A percentile compares a stretch with the other conserved stretches of the same genome.
Evolutionary conservation across 495 filamentous ascomycete species (phyloP).

Genomic region (Paragyromitra xinjiangensis): DNA sequence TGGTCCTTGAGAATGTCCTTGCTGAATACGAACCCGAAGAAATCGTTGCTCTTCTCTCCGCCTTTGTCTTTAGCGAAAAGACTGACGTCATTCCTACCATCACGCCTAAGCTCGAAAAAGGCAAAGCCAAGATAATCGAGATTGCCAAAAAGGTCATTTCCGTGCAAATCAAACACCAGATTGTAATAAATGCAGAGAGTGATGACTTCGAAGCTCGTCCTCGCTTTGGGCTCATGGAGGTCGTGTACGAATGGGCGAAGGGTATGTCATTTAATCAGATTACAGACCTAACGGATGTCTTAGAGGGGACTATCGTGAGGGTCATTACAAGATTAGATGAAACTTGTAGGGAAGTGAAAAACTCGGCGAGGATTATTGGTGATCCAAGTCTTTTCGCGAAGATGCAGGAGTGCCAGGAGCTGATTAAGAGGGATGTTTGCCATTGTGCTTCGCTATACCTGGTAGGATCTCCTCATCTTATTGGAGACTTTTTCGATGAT

Average conservation of each 20-base stretch:
- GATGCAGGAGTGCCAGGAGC: conserved; percentile 95
- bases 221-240: conserved; percentile 92
- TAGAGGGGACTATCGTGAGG: conserved; percentile 95
- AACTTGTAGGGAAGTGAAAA: conserved; percentile 96
- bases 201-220: conserved; percentile 90
- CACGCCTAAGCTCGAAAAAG: conserved; percentile 81
- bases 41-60: conserved; percentile 90
- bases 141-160: conserved; percentile 91
- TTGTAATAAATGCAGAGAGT: conserved; percentile 83
- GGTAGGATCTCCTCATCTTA: conserved; percentile 59
- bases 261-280: conserved; percentile 99
- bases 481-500: conserved; percentile 4
- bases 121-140: conserved; percentile 82
- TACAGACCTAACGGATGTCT: conserved; percentile 92
- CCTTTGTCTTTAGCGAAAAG: conserved; percentile 99
- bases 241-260: conserved; percentile 97
- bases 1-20: conserved; percentile 94
- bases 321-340: conserved; percentile 93
- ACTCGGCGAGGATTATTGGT: conserved; percentile 94
- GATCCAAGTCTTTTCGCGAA: conserved; percentile 91
- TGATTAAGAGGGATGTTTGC: conserved; percentile 95
- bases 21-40: conserved; percentile 96
- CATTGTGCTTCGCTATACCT: conserved; percentile 88
- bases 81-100: conserved; percentile 85
- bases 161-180: conserved; percentile 85